Evolutionary conservation across 441 rosid genomes (phyloP), one percentile per base, ranked within the genome.

Genomic region (Pelargonium exstipulatum): DNA sequence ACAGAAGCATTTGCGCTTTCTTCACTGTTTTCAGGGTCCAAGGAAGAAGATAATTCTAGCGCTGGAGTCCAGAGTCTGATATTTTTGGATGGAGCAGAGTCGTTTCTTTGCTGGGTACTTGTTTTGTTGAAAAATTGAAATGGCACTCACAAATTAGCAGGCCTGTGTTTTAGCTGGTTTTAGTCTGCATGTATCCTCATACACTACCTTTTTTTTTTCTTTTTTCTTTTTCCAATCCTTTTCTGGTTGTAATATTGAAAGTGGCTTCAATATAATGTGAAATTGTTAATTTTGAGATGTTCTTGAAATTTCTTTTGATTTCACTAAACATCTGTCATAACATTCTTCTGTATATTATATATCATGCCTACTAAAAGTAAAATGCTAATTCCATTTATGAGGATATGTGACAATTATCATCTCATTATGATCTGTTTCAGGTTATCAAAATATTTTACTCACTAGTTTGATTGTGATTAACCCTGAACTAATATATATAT

Each of bases 11-110:
- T 67, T 73, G 72, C 64, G 14, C 67, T 70, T 16, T 29, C 32
- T 12, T 70, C 71, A 65, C 42, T 70, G 72, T 71, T 80, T 78
- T 65, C 85, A 94, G 97, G 97, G 99, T n/a, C 99, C 97, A 24
- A 86, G 99, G 75, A 94, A 94, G 91, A 94, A 94, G 85, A 90
- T 94, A 83, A 84, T 90, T 5, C 78, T 91, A 71, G 97, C 90
- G 46, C 72, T 94, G 84, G 96, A 87, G 80, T 83, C 96, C 10
- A 86, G 82, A 77, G 86, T 79, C 68, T 87, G 80, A 82, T 53
- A 46, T 45, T 18, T 18, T 17, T 7, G 26, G 62, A 4, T 68
- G 71, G 14, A 65, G 37, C 68, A 5, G 66, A 2, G 61, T 1
- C 26, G 75, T 57, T 57, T 46, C 64, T 26, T 57, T 57, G 57